Conservation (phyloP, 495 filamentous ascomycete genomes). For the Clavariopsis aquatica region DNA sequence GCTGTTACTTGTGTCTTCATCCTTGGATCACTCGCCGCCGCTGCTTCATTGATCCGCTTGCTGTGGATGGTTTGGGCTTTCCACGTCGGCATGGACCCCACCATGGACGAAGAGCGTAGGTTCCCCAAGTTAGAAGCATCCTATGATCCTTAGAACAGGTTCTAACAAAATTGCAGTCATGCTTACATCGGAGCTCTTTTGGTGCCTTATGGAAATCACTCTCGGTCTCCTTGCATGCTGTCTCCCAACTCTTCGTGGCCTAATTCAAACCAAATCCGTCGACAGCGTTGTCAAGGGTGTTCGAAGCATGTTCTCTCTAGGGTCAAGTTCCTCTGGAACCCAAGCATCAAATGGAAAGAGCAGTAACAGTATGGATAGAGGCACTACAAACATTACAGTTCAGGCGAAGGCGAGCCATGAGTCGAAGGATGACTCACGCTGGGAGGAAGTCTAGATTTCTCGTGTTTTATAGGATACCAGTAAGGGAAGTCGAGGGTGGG, state of each 20-base stretch:
- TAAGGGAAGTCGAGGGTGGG: not conserved
- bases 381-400: not conserved
- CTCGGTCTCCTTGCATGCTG: slow-evolving; percentile 10
- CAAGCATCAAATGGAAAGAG: not conserved
- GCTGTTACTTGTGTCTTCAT: slow-evolving; percentile 9
- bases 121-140: not conserved
- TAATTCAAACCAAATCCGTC: not conserved
- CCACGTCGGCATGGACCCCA: not conserved
- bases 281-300: slow-evolving; percentile 12
- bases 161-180: not conserved
- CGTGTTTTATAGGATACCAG: not conserved
- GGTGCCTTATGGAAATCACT: slow-evolving; percentile 4
- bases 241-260: slow-evolving; percentile 9
- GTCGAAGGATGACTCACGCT: not conserved
- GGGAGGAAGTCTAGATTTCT: not conserved
- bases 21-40: slow-evolving; percentile 2
- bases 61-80: slow-evolving; percentile 3
- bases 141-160: not conserved
- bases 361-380: not conserved
- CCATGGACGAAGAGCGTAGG: slow-evolving; percentile 10
- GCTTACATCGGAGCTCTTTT: slow-evolving; percentile 10
- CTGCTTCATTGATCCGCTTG: slow-evolving; percentile 5
- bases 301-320: slow-evolving; percentile 9
- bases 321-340: not conserved
- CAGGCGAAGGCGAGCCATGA: not conserved